Base-by-base conservation (phyloP, 345 rosid genomes). In the Bruguiera sexangula region DNA sequence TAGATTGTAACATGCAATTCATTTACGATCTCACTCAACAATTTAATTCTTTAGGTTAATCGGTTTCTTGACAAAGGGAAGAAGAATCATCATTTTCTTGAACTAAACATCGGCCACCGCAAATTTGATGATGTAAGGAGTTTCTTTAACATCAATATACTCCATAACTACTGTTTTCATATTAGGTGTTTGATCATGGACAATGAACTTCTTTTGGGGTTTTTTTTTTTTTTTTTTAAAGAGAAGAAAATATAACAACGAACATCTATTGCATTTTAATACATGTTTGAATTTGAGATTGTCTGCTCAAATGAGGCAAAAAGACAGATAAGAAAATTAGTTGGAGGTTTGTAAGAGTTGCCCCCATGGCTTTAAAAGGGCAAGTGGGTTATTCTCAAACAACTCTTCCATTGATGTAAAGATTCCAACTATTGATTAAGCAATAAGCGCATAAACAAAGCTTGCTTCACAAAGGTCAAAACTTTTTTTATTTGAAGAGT, bases 341-440 rank as follows among this genome's bases (percentile, higher is more conserved):
- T 51, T 55, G 62, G 60, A 51, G 62, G 39, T 68, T 20, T 53
- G 43, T 36, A 61, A 60, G 21, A 20, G 71, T 62, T 30, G 63
- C n/a, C 67, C 21, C 21, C 18, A 37, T 37, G 19, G 5, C 70
- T 63, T 67, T 62, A 5, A 20, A 1, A 13, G 67, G 67, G 60
- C 52, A 27, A 60, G 16, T 24, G 1, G 31, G 63, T 67, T 69
- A 19, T 18, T 53, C 62, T 13, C 52, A 24, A 70, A 70, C 78
- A 52, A 32, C 76, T 60, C 60, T 60, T 9, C 62, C 73, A 13
- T 43, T 63, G 65, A 63, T 68, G 52, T 51, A 10, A 13, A 3
- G 18, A 43, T 13, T 13, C 18, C 16, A 13, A 43, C 50, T 0
- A 43, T 59, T n/a, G 19, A 66, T 27, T 62, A 24, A 26, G 10